Evolutionary conservation across 352 stramenopile genomes (phyloP).

Genomic region (Elongisporangium prolatum): DNA sequence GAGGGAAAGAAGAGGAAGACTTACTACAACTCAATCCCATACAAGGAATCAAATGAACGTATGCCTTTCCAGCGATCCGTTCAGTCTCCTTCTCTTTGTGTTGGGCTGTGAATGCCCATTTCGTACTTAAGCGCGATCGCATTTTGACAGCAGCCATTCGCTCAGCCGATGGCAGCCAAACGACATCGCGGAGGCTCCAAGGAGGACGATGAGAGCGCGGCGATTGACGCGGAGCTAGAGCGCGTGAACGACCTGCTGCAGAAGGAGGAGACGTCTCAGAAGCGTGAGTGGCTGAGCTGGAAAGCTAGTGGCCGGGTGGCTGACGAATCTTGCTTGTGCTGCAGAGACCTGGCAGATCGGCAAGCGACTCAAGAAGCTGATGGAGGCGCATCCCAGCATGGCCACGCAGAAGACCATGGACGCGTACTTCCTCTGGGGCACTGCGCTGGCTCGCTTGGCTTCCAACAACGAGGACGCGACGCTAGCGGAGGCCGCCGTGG

Average conservation of each 20-base stretch:
- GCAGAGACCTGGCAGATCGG: conserved; percentile 84
- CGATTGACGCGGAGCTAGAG: conserved; percentile 28
- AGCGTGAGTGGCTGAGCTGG: conserved; percentile 23
- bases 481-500: conserved; percentile 57
- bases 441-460: conserved; percentile 62
- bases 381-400: conserved; percentile 57
- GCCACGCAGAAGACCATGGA: conserved; percentile 52
- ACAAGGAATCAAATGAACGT: too few species aligned
- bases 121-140: too few species aligned
- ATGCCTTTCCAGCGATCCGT: too few species aligned
- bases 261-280: conserved; percentile 58
- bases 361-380: conserved; percentile 76
- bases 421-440: conserved; percentile 79
- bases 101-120: too few species aligned
- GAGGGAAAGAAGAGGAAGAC: neutral
- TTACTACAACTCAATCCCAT: too few species aligned
- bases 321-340: conserved; percentile 12
- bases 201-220: neutral
- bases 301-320: conserved; percentile 69
- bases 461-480: conserved; percentile 74
- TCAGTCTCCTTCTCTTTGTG: too few species aligned
- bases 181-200: too few species aligned
- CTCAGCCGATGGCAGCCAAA: too few species aligned
- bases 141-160: too few species aligned
- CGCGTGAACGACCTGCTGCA: conserved; percentile 57